A percentile compares a stretch with the other conserved stretches of the same genome.
Conservation (phyloP, 768 basidiomycete species). For the Tylopilus plumbeoviolaceoides region DNA sequence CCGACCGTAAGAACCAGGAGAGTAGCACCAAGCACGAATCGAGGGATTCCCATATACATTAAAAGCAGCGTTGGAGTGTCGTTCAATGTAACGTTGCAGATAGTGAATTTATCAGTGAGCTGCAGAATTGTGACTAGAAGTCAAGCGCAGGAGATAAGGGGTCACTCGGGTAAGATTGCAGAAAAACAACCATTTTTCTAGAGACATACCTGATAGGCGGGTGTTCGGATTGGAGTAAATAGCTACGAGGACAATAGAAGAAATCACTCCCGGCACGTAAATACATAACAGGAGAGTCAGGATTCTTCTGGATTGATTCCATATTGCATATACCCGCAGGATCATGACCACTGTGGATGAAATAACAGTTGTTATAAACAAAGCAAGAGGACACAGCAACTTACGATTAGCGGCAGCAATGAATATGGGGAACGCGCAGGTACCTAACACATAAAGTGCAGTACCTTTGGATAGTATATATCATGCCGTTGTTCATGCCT, state of each 20-base stretch:
- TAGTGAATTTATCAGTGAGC: neutral
- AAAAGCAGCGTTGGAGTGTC: neutral
- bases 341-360: neutral
- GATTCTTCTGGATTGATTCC: neutral
- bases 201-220: neutral
- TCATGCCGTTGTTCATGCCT: too few relatives aligned
- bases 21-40: neutral
- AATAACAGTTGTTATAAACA: neutral
- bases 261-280: neutral
- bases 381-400: neutral
- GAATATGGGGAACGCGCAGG: neutral
- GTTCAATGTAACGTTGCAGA: neutral
- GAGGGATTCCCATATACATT: neutral
- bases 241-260: neutral
- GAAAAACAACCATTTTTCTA: neutral
- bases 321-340: slow-evolving; percentile 1
- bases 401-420: slow-evolving; percentile 1
- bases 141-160: neutral
- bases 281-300: neutral
- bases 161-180: too few relatives aligned
- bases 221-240: neutral
- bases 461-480: neutral
- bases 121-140: neutral
- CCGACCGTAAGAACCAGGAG: neutral
- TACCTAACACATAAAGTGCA: neutral